Conservation (phyloP, 169 alveolate species). For the Plasmodium inui region DNA sequence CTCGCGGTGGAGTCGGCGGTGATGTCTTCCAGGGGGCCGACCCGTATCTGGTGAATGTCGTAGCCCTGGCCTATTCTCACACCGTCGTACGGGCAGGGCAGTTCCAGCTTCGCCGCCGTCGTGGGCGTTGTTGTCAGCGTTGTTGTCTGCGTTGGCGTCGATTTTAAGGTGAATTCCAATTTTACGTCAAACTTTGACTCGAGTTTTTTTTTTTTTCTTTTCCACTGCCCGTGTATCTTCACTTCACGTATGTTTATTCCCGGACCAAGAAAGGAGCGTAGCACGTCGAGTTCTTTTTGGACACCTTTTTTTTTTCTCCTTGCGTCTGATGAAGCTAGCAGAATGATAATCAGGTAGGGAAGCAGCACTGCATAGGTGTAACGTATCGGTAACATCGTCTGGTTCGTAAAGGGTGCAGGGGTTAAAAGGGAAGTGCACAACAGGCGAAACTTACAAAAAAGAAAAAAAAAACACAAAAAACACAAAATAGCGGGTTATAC, state of each 20-base stretch:
- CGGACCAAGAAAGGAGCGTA: not conserved
- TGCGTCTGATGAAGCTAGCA: not conserved
- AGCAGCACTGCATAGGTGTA: not conserved
- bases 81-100: constrained; percentile 9
- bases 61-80: constrained; percentile 83
- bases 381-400: not conserved
- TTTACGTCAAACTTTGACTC: not conserved
- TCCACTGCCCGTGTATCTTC: not conserved
- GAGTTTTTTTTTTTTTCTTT: not conserved
- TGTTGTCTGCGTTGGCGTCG: not conserved
- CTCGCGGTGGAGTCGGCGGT: not conserved
- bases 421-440: not conserved
- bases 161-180: not conserved
- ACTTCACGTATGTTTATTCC: not conserved
- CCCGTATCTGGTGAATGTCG: constrained; percentile 82
- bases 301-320: not conserved
- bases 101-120: not conserved
- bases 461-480: not conserved
- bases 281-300: not conserved
- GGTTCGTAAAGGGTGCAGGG: not conserved
- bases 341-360: not conserved
- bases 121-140: not conserved
- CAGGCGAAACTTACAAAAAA: not conserved
- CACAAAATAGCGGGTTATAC: not conserved
- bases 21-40: constrained; percentile 43